Evolutionary conservation across 345 rosid species (phyloP).

Genomic region (Lepidium didymum): DNA sequence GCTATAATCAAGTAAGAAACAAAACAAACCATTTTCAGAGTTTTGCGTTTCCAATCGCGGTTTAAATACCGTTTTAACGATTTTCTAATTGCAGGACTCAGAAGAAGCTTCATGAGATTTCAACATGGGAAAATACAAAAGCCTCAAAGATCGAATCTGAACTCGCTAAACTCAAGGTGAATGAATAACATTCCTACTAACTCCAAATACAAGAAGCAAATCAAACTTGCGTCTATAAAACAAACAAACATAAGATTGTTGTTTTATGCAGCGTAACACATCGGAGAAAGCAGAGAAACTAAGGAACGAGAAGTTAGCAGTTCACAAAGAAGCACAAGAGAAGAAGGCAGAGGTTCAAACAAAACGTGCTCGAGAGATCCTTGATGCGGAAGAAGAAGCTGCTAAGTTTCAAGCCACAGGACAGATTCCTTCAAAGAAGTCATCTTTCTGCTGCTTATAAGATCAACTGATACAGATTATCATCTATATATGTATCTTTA

Average conservation of each 20-base stretch:
- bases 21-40: background rate
- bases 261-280: constrained; percentile 56
- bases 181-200: background rate
- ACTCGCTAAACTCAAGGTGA: constrained; percentile 62
- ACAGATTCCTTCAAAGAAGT: constrained; percentile 46
- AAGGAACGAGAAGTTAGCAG: constrained; percentile 46
- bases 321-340: constrained; percentile 70
- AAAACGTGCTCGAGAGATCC: constrained; percentile 57
- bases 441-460: constrained; percentile 58
- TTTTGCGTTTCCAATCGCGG: background rate
- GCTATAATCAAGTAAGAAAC: constrained; percentile 57
- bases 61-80: background rate
- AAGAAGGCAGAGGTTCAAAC: constrained; percentile 70
- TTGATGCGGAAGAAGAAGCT: constrained; percentile 72
- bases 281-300: constrained; percentile 57
- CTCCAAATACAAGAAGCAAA: no score
- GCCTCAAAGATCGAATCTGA: constrained; percentile 58
- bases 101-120: constrained; percentile 48
- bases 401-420: constrained; percentile 71
- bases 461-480: background rate
- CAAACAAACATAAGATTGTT: background rate
- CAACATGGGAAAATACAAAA: constrained; percentile 77
- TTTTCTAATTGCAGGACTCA: constrained; percentile 52
- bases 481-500: background rate
- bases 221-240: no score